Percentiles rank a stretch among this genome's conserved stretches.
These are phyloP conservation scores for Penicillium hordei DNA, from an alignment of 2,329 filamentous ascomycete genomes.

Conservation along the genomic window DNA sequence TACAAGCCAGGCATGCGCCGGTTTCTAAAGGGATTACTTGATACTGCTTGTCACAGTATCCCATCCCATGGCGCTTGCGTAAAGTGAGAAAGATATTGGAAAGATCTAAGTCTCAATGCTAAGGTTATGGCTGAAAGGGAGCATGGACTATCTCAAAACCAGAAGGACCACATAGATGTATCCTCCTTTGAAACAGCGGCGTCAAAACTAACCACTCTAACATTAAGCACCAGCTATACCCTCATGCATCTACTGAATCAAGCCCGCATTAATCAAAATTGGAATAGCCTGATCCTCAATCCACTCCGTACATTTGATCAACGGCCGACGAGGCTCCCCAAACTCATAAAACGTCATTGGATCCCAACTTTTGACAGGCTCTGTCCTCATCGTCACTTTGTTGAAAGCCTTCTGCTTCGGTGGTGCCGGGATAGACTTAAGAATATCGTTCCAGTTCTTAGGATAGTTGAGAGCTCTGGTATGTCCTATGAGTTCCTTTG, in stretches of 20 bases:
- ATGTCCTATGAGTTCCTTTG: slow-evolving; percentile 1
- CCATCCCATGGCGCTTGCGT: background rate
- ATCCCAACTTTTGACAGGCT: slow-evolving; percentile 1
- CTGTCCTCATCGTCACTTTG: background rate
- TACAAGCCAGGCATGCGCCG: background rate
- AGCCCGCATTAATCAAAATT: background rate
- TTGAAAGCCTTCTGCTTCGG: slow-evolving; percentile 4
- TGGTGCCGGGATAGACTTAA: background rate
- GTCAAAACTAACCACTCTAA: background rate
- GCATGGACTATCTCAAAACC: background rate
- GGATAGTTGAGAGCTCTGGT: slow-evolving; percentile 3
- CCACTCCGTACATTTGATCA: slow-evolving; percentile 6
- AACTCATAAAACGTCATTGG: slow-evolving; percentile 1
- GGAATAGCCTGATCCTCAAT: slow-evolving; percentile 3
- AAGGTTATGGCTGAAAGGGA: background rate
- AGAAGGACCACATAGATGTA: background rate
- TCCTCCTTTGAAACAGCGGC: background rate
- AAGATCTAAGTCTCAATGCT: rapidly evolving
- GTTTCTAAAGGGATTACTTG: background rate
- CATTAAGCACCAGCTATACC: background rate
- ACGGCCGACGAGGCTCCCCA: background rate
- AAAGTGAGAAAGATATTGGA: background rate
- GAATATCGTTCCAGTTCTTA: background rate
- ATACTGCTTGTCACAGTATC: background rate
- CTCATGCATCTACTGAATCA: background rate